A percentile compares a stretch with the other conserved stretches of the same genome.
Conservation (phyloP, 495 filamentous ascomycete genomes). For the Cercophora samala region DNA sequence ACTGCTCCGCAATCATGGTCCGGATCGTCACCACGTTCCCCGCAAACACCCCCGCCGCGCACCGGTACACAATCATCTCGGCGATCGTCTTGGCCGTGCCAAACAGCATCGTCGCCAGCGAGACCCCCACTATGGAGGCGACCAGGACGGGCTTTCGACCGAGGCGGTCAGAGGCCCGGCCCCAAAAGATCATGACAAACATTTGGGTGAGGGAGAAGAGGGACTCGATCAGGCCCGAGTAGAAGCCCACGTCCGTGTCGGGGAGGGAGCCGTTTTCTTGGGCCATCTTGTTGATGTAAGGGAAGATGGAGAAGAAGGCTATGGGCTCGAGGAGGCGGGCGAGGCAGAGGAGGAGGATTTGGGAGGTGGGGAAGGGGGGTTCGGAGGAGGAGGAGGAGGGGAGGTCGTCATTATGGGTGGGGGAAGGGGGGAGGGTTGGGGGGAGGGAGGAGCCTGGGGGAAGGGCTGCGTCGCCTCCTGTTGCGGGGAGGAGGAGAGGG, state of each 20-base stretch:
- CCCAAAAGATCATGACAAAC: conserved; percentile 56
- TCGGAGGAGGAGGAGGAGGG: too few relatives aligned
- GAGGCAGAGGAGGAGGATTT: conserved; percentile 65
- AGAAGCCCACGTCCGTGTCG: conserved; percentile 65
- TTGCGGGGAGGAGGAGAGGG: conserved; percentile 31
- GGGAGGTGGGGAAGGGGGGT: conserved; percentile 51
- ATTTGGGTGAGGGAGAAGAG: conserved; percentile 67
- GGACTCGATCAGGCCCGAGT: conserved; percentile 69
- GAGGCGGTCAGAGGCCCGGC: conserved; percentile 58
- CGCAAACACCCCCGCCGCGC: conserved; percentile 63
- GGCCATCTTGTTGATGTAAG: conserved; percentile 71
- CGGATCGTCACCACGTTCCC: conserved; percentile 67
- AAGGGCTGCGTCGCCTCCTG: background rate
- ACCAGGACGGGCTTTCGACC: conserved; percentile 68
- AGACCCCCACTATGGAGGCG: conserved; percentile 57
- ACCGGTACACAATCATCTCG: conserved; percentile 67
- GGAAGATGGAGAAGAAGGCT: conserved; percentile 72
- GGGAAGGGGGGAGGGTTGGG: too few relatives aligned
- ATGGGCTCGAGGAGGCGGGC: conserved; percentile 68
- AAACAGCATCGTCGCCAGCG: conserved; percentile 56
- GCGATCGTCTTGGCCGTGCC: conserved; percentile 57
- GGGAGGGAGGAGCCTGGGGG: background rate
- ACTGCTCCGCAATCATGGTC: conserved; percentile 68
- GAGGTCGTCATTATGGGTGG: conserved; percentile 10
- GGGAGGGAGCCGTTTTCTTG: conserved; percentile 54